Evolutionary conservation across 345 rosid species (phyloP), one percentile per base, ranked within the genome.

Genomic region (Salix dunnii): DNA sequence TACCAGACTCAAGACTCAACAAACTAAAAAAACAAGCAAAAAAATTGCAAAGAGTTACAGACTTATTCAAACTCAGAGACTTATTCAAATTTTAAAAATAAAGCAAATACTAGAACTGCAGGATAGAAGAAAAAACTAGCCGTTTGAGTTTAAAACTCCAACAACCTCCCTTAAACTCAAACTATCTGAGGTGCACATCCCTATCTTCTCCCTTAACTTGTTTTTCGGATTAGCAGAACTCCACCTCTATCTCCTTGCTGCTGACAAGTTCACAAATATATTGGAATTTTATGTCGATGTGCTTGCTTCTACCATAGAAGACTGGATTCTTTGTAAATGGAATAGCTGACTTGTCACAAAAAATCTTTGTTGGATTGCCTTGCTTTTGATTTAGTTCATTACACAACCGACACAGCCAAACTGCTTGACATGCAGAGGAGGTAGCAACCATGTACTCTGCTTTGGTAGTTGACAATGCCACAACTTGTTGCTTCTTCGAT

Each of bases 211-310:
- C 31, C 13, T 62, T 16, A 62, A 27, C 35, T 25, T 62, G 66
- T n/a, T 62, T 35, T 62, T 62, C 20, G 0, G 35, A n/a, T 14
- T 28, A 27, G 5, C 20, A 27, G 6, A n/a, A 62, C 30, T 62
- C 66, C 35, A 62, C 27, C 30, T 62, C 30, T 11, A 17, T 58
- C 35, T n/a, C 30, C 16, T 62, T 25, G 14, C 16, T 25, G 16
- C 17, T 25, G 16, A 62, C 31, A 11, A n/a, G 66, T 11, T 62
- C 31, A 11, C 20, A 4, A 20, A 40, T 51, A 67, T 67, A 76
- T 16, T 76, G 73, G 60, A 67, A 76, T n/a, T 49, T 66, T 40
- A 76, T n/a, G 5, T 72, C 42, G 10, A 76, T 61, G 43, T 76
- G 74, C 20, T 68, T 67, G 16, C 60, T 62, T 25, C 60, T 61